Percentiles rank a stretch among this genome's conserved stretches.
Evolutionary conservation across 345 rosid genomes (phyloP).

Genomic region (Hypericum perforatum): DNA sequence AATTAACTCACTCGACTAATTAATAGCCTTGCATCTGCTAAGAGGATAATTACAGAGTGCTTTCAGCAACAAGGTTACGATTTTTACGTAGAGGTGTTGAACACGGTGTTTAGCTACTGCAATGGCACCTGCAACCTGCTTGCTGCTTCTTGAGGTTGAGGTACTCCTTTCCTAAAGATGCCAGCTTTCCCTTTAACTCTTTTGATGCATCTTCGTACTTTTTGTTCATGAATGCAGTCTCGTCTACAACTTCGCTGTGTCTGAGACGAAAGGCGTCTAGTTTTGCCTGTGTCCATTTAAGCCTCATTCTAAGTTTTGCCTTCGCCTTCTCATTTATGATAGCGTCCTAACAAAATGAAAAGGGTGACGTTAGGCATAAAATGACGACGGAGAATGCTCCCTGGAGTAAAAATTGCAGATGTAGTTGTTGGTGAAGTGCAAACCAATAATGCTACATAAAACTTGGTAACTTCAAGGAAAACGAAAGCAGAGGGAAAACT

Average conservation of each 20-base stretch:
- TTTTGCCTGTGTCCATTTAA: constrained; percentile 67
- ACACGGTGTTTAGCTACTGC: too few species aligned
- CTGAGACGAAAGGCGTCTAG: constrained; percentile 46
- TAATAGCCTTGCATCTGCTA: too few species aligned
- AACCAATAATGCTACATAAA: too few species aligned
- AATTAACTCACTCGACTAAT: too few species aligned
- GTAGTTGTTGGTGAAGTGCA: too few species aligned
- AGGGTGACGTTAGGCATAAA: background rate
- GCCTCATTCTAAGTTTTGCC: constrained; percentile 68
- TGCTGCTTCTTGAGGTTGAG: constrained; percentile 69
- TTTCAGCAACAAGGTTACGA: too few species aligned
- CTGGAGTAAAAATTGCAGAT: background rate
- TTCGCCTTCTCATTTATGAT: constrained; percentile 32
- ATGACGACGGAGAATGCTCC: background rate
- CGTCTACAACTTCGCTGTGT: constrained; percentile 39
- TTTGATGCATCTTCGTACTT: constrained; percentile 57
- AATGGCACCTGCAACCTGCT: constrained; percentile 13
- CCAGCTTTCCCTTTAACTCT: constrained; percentile 48
- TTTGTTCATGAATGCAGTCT: constrained; percentile 44
- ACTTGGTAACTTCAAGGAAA: too few species aligned
- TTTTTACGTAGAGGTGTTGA: too few species aligned
- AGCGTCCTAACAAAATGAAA: constrained; percentile 39
- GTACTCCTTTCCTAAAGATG: constrained; percentile 42
- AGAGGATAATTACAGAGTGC: too few species aligned
- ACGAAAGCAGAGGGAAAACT: too few species aligned